Evolutionary conservation across 2,329 filamentous ascomycete species (phyloP).

Genomic region (Dissoconium aciculare): DNA sequence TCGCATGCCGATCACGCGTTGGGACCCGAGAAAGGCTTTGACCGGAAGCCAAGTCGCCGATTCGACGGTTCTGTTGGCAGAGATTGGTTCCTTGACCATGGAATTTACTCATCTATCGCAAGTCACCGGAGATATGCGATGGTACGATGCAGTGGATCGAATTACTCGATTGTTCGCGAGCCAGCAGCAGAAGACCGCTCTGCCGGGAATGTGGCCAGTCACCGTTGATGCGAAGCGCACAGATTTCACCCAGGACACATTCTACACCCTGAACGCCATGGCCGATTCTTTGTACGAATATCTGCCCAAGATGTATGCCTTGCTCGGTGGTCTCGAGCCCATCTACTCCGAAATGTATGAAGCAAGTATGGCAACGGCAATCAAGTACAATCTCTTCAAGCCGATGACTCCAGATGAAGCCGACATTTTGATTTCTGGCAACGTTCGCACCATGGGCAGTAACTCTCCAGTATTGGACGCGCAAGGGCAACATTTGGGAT

Average conservation of each 20-base stretch:
- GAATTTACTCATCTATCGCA: conserved; percentile 35
- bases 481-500: conserved; percentile 43
- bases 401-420: conserved; percentile 34
- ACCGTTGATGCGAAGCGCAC: conserved; percentile 27
- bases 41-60: conserved; percentile 28
- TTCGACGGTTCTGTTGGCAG: conserved; percentile 29
- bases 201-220: conserved; percentile 36
- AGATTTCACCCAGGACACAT: conserved; percentile 28
- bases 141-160: conserved; percentile 32
- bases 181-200: conserved; percentile 28
- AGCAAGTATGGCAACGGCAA: conserved; percentile 28
- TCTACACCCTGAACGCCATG: conserved; percentile 26
- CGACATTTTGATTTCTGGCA: conserved; percentile 34
- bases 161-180: conserved; percentile 29
- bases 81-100: conserved; percentile 34
- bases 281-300: conserved; percentile 27
- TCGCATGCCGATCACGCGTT: conserved; percentile 32
- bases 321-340: conserved; percentile 32
- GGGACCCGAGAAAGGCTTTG: conserved; percentile 28
- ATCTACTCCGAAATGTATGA: conserved; percentile 44
- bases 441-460: conserved; percentile 23
- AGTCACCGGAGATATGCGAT: conserved; percentile 31
- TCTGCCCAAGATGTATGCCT: conserved; percentile 34
- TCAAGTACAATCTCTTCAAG: conserved; percentile 33
- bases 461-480: conserved; percentile 27